These are phyloP conservation scores for Eleusine indica DNA, from an alignment of 176 grass and related monocot genomes.

Conservation along the genomic window DNA sequence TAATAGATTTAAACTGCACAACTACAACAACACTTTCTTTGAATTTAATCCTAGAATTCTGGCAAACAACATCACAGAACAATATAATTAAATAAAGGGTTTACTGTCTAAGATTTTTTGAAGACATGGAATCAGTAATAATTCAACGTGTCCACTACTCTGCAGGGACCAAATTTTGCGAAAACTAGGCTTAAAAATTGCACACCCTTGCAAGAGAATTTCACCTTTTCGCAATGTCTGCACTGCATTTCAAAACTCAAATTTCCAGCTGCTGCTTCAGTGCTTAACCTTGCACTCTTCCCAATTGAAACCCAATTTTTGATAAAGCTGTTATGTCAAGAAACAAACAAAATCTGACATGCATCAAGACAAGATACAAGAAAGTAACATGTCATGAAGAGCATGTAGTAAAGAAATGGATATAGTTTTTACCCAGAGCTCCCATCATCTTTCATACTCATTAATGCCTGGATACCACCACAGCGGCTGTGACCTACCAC, in stretches of 20 bases:
- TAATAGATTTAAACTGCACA: background rate
- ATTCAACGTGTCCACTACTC: background rate
- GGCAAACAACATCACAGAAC: constrained; percentile 29
- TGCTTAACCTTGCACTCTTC: constrained; percentile 85
- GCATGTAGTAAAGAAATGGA: constrained; percentile 8
- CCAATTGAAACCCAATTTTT: constrained; percentile 81
- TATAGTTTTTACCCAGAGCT: constrained; percentile 58
- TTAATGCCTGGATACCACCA: constrained; percentile 92
- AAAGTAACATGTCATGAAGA: background rate
- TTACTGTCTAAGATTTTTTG: background rate
- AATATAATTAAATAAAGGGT: background rate
- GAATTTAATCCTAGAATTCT: background rate
- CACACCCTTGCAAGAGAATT: background rate
- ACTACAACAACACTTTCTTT: constrained; percentile 3
- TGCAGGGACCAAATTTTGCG: background rate
- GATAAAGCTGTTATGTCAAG: constrained; percentile 66
- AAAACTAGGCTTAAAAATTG: background rate
- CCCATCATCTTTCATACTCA: constrained; percentile 76
- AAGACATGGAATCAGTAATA: constrained; percentile 4
- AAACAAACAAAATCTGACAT: constrained; percentile 38
- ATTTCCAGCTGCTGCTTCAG: constrained; percentile 90
- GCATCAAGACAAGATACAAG: constrained; percentile 10
- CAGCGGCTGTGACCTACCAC: constrained; percentile 93
- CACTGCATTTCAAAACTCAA: constrained; percentile 85
- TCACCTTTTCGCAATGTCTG: constrained; percentile 92